Conservation (phyloP, 192 early-diverging fungal genomes). For the Coemansia sp. region DNA sequence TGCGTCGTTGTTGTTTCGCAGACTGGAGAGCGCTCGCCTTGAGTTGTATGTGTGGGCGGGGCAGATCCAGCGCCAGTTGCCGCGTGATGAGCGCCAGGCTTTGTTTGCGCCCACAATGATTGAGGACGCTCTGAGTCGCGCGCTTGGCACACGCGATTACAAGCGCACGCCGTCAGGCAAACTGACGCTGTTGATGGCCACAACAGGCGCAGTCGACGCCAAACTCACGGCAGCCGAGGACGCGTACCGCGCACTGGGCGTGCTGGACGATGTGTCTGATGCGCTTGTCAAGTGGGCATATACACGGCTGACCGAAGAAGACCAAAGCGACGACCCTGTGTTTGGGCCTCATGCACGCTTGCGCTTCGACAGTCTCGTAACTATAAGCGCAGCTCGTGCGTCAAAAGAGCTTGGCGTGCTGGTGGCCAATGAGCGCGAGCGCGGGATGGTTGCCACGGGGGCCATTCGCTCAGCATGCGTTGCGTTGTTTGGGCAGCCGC, state of each 20-base stretch:
- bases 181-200: conserved; percentile 1
- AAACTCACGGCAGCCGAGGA: conserved; percentile 5
- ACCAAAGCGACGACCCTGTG: conserved; percentile 26
- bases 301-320: conserved; percentile 47
- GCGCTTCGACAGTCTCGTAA: conserved; percentile 53
- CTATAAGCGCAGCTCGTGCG: conserved; percentile 34
- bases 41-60: conserved; percentile 27
- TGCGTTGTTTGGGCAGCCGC: conserved; percentile 33
- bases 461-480: conserved; percentile 53
- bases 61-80: conserved; percentile 33
- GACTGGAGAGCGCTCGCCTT: conserved; percentile 26
- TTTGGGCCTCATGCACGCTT: conserved; percentile 16
- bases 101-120: not conserved
- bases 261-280: conserved; percentile 53
- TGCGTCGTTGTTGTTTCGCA: conserved; percentile 7
- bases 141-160: conserved; percentile 23
- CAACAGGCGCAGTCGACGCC: not conserved
- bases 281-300: conserved; percentile 59
- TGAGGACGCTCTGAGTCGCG: not conserved
- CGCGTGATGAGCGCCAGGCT: conserved; percentile 19
- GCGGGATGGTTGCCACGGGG: conserved; percentile 53
- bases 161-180: conserved; percentile 2
- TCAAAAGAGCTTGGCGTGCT: conserved; percentile 45
- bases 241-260: conserved; percentile 39
- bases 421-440: conserved; percentile 56